phyloP scores from a whole-genome alignment of 768 basidiomycete species.

The Gloeopeniophorella convolvens region DNA sequence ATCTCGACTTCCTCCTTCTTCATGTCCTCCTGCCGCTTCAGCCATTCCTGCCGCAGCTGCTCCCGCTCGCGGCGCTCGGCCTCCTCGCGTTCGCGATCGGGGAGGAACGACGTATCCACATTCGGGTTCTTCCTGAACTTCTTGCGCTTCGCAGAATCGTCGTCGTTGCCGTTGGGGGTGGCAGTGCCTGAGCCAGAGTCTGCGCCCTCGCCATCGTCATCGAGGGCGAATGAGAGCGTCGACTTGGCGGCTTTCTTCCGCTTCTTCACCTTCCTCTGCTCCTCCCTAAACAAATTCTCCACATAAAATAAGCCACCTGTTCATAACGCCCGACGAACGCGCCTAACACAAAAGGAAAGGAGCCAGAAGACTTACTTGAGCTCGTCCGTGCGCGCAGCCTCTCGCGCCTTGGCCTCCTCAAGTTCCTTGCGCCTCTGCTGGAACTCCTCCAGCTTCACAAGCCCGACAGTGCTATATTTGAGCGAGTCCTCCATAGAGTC shows the following conservation, averaged over 20 bases:
- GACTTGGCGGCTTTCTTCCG: conserved; percentile 85
- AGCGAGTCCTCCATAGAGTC: conserved; percentile 92
- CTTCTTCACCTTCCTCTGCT: conserved; percentile 83
- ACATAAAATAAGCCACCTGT: conserved; percentile 62
- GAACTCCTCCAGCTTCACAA: conserved; percentile 89
- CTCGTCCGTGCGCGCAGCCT: conserved; percentile 78
- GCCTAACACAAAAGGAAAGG: conserved; percentile 24
- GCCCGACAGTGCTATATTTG: conserved; percentile 86
- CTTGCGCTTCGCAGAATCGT: conserved; percentile 55
- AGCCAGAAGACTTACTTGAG: conserved; percentile 65
- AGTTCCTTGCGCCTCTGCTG: conserved; percentile 82
- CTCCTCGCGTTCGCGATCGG: conserved; percentile 96
- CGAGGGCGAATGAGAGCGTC: conserved; percentile 86
- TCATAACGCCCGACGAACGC: conserved; percentile 18
- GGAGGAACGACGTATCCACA: conserved; percentile 97
- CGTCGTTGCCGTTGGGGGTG: conserved; percentile 30
- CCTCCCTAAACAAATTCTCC: conserved; percentile 85
- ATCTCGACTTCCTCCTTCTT: conserved; percentile 79
- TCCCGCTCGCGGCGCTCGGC: conserved; percentile 86
- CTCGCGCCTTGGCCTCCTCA: conserved; percentile 85
- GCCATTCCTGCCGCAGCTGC: conserved; percentile 84
- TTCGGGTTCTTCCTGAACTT: conserved; percentile 92
- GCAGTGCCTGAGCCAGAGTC: conserved; percentile 33
- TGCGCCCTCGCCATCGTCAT: conserved; percentile 62
- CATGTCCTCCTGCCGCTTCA: conserved; percentile 60